A percentile compares a stretch with the other conserved stretches of the same genome.
Conservation (phyloP, 1,284 basidiomycete species). For the Boletus semigastroideus region DNA sequence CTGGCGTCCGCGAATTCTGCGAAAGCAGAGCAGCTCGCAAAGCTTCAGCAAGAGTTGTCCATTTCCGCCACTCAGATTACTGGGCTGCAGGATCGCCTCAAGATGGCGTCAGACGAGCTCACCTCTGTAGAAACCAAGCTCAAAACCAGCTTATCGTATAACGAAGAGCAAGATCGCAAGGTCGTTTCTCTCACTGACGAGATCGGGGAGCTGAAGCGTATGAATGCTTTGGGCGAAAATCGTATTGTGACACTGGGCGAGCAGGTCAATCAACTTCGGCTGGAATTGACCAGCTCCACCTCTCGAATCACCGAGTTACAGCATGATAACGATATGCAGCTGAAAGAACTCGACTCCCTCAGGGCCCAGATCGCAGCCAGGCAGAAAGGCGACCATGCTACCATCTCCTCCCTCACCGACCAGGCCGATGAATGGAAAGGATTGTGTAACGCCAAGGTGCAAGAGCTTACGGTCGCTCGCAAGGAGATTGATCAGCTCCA, state of each 20-base stretch:
- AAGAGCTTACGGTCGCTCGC: constrained; percentile 1
- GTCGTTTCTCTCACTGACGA: not conserved
- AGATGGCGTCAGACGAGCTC: not conserved
- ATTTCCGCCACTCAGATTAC: not conserved
- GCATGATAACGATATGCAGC: not conserved
- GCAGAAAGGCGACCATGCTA: not conserved
- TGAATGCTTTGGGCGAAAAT: not conserved
- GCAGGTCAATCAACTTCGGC: not conserved
- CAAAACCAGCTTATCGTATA: too few species aligned
- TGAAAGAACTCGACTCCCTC: not conserved
- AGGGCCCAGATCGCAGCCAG: not conserved
- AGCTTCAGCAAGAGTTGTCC: not conserved
- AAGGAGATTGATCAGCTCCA: not conserved
- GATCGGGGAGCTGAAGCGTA: not conserved
- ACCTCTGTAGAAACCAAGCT: not conserved
- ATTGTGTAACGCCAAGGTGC: not conserved
- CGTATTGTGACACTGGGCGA: not conserved
- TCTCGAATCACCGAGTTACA: not conserved
- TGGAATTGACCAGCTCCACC: not conserved
- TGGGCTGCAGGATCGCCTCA: not conserved
- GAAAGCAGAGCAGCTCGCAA: not conserved
- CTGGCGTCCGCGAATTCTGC: too few species aligned
- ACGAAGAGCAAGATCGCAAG: not conserved
- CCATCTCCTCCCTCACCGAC: not conserved
- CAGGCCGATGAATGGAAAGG: not conserved